phyloP scores from a whole-genome alignment of 2,329 filamentous ascomycete species.

The Cryphonectria nitschkei region DNA sequence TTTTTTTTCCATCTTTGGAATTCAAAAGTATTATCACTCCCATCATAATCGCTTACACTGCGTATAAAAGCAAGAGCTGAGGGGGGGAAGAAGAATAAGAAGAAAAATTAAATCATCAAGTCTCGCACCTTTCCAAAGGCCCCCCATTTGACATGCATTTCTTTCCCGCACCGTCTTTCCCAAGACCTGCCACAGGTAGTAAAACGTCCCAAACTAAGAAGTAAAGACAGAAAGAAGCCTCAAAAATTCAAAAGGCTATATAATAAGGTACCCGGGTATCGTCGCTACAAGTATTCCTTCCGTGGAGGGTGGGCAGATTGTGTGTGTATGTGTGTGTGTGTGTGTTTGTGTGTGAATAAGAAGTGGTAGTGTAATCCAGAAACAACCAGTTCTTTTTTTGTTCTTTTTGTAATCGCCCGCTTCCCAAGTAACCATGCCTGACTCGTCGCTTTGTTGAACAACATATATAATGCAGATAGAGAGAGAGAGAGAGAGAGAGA shows the following conservation, averaged over 20 bases:
- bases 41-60: neutral
- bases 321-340: neutral
- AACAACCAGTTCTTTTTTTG: neutral
- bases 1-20: neutral
- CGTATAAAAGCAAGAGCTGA: neutral
- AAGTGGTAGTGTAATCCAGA: neutral
- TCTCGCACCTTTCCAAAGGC: neutral
- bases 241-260: neutral
- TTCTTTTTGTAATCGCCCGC: neutral
- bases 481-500: neutral
- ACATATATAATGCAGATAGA: neutral
- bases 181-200: neutral
- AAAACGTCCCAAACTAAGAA: neutral
- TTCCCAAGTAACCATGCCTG: conserved; percentile 11
- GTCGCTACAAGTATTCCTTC: conserved; percentile 20
- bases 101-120: neutral
- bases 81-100: neutral
- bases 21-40: neutral
- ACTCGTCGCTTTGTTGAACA: neutral
- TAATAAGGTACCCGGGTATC: conserved; percentile 25
- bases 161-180: neutral
- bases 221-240: neutral
- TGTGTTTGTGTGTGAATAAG: neutral
- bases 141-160: neutral
- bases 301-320: conserved; percentile 8